phyloP scores from a whole-genome alignment of 228 moss, liverwort and hornwort species.

The Sphagnum magellanicum region DNA sequence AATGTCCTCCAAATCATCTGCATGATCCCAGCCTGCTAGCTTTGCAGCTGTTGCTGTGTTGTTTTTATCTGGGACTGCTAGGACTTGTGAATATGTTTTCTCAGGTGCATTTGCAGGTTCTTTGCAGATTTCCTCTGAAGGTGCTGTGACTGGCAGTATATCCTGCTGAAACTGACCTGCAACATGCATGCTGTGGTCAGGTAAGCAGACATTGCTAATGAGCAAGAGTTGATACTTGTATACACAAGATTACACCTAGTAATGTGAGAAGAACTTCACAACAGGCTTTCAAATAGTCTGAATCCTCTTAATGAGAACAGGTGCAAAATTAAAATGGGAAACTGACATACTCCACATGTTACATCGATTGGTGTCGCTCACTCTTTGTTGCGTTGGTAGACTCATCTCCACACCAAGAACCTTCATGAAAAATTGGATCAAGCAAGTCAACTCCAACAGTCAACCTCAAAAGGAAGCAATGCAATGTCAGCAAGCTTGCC shows the following conservation, averaged over 20 bases:
- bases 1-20: constrained; percentile 47
- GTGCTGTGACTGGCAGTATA: not conserved
- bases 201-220: not conserved
- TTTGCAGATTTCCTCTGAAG: not conserved
- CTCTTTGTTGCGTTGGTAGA: constrained; percentile 19
- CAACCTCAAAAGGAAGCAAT: too few species aligned
- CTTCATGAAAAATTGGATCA: constrained; percentile 6
- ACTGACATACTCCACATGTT: not conserved
- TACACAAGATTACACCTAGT: not conserved
- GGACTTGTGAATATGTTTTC: not conserved
- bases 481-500: not conserved
- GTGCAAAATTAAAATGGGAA: not conserved
- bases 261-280: not conserved
- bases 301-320: not conserved
- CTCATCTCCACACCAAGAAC: constrained; percentile 34
- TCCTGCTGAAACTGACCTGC: not conserved
- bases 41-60: constrained; percentile 25
- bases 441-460: not conserved
- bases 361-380: not conserved
- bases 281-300: not conserved
- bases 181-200: not conserved
- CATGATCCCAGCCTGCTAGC: constrained; percentile 35
- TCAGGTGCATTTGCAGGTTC: not conserved
- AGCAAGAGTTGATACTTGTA: not conserved
- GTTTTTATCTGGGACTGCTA: not conserved